These are phyloP conservation scores for Dactylella cylindrospora DNA, from an alignment of 2,329 filamentous ascomycete species.

Conservation along the genomic window DNA sequence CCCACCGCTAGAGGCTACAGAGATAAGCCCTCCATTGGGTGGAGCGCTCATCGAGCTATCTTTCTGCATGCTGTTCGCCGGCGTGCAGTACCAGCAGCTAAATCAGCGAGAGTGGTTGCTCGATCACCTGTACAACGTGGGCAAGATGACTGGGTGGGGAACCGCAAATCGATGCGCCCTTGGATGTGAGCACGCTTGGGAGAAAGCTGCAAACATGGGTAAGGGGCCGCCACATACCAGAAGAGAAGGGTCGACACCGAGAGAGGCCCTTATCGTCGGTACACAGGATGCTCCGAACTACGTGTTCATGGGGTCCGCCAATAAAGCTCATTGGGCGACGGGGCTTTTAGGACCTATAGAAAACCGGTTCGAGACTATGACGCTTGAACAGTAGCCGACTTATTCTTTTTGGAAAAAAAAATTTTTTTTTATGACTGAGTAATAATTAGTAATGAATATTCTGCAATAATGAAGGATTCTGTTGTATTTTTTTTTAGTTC, in stretches of 20 bases:
- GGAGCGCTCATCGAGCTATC: slow-evolving; percentile 79
- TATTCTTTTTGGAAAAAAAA: too few species aligned
- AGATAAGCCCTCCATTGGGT: slow-evolving; percentile 74
- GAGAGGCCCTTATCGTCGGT: slow-evolving; percentile 25
- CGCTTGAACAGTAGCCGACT: too few species aligned
- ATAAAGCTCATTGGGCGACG: slow-evolving; percentile 41
- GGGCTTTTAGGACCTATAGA: slow-evolving; percentile 27
- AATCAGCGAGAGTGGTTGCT: slow-evolving; percentile 77
- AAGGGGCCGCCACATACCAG: slow-evolving; percentile 70
- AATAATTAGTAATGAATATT: too few species aligned
- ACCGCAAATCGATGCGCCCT: slow-evolving; percentile 77
- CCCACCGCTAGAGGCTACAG: slow-evolving; percentile 58
- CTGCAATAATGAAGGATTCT: too few species aligned
- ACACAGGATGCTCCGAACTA: slow-evolving; percentile 21
- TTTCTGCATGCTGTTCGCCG: slow-evolving; percentile 83
- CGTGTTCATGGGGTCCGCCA: slow-evolving; percentile 34
- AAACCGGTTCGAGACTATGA: slow-evolving; percentile 30
- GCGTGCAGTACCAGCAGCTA: slow-evolving; percentile 72
- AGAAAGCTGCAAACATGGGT: slow-evolving; percentile 70
- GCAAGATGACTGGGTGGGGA: slow-evolving; percentile 82
- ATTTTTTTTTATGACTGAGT: too few species aligned
- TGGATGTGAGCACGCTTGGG: slow-evolving; percentile 84
- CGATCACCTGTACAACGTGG: slow-evolving; percentile 70
- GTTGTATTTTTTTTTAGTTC: too few species aligned
- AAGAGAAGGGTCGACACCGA: slow-evolving; percentile 25